Conservation (phyloP, 2,329 filamentous ascomycete species). For the Graphium sp. region DNA sequence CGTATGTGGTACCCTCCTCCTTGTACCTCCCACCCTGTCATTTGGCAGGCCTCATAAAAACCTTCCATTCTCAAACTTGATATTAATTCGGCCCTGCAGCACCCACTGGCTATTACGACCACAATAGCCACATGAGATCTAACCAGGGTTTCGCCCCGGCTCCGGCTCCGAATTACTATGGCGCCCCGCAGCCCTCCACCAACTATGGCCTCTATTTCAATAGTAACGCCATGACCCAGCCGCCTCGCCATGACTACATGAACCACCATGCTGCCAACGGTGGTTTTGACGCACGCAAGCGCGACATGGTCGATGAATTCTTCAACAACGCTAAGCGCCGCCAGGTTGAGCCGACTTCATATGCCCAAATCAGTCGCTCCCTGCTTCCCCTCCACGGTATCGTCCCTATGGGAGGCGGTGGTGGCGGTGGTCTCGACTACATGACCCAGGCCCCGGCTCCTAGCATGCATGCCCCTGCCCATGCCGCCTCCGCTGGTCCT, state of each 20-base stretch:
- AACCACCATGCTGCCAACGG: slow-evolving; percentile 11
- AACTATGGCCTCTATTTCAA: slow-evolving; percentile 69
- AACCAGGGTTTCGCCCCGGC: slow-evolving; percentile 38
- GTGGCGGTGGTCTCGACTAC: slow-evolving; percentile 32
- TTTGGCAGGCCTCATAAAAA: no score
- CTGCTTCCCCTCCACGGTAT: slow-evolving; percentile 66
- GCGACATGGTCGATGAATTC: slow-evolving; percentile 84
- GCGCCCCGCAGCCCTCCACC: slow-evolving; percentile 34
- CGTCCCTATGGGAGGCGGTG: slow-evolving; percentile 41
- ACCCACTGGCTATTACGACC: slow-evolving; percentile 45
- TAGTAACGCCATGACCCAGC: slow-evolving; percentile 35
- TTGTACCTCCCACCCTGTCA: no score
- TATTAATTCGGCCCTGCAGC: slow-evolving; percentile 18
- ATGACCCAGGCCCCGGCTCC: slow-evolving; percentile 23
- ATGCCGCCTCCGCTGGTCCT: slow-evolving; percentile 32
- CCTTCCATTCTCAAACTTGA: no score
- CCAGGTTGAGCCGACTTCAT: slow-evolving; percentile 77
- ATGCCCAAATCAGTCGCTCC: slow-evolving; percentile 78
- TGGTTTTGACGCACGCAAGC: slow-evolving; percentile 57
- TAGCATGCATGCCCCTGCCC: slow-evolving; percentile 28
- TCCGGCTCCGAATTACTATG: slow-evolving; percentile 36
- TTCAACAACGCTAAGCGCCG: slow-evolving; percentile 86
- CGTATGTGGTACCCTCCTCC: no score
- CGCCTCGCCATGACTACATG: slow-evolving; percentile 7
- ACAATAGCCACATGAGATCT: slow-evolving; percentile 45